Evolutionary conservation across 2,329 filamentous ascomycete genomes (phyloP), one percentile per base, ranked within the genome.

Genomic region (Bisporella sp.): DNA sequence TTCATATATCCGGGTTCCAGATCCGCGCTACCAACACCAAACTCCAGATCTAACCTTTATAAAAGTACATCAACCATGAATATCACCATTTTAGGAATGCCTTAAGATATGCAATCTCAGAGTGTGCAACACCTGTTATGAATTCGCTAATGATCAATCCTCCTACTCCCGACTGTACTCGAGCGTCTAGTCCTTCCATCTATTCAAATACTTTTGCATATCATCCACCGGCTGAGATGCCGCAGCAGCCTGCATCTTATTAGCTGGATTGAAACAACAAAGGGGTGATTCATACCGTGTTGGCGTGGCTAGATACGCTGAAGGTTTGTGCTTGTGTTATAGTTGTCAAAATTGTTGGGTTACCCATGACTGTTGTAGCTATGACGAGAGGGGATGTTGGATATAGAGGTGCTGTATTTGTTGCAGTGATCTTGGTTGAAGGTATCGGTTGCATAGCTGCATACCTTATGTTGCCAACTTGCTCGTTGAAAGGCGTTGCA

Each of bases 381-480:
- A 68, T 53, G 6, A 51, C 49, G 32, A 67, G 66, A 5, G 62
- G 57, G 35, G 65, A 69, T 4, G 65, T 68, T 37, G 68, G 66
- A 50, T 62, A 67, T 30, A 65, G 60, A 45, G 64, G 67, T 29
- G 55, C 57, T n/a, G 62, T 63, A 11, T 63, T 64, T 12, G 65
- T 68, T n/a, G 65, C 66, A 31, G 65, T 69, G 42, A 71, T 71
- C 2, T 53, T 57, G 6, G 63, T 66, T n/a, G 58, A 59, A 28
- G 68, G 68, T 41, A 66, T 57, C 31, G 62, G 63, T 52, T 69
- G 68, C 68, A 71, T 70, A 11, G 68, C 67, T 42, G 69, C 69
- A 53, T 69, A 71, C 59, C 59, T 65, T 2, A 63, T 66, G 12
- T 54, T 48, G 2, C 68, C 69, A 7, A 64, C 66, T 55, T 71